phyloP scores from a whole-genome alignment of 768 basidiomycete genomes.

The Polyporus arcularius region DNA sequence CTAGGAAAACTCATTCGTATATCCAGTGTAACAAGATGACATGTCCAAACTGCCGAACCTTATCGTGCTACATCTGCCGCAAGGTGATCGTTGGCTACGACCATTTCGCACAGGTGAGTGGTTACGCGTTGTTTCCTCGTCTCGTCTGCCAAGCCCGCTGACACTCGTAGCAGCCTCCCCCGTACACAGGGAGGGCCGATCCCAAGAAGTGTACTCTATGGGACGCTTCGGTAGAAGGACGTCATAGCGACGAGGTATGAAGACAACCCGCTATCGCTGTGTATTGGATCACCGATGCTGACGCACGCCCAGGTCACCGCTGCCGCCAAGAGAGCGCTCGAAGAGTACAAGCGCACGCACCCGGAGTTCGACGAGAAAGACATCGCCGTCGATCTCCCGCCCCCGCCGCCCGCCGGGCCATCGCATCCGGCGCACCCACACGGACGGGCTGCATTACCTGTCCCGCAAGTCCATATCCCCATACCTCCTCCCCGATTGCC shows the following conservation, averaged over 20 bases:
- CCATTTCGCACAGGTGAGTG: slow-evolving; percentile 62
- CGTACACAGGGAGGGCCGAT: slow-evolving; percentile 23
- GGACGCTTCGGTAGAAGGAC: slow-evolving; percentile 60
- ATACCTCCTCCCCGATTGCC: background rate
- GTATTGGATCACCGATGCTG: background rate
- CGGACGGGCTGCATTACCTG: background rate
- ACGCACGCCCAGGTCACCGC: slow-evolving; percentile 55
- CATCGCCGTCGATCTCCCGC: slow-evolving; percentile 67
- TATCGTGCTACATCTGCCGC: slow-evolving; percentile 87
- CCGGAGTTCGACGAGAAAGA: slow-evolving; percentile 63
- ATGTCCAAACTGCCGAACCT: slow-evolving; percentile 67
- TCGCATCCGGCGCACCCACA: slow-evolving; percentile 1
- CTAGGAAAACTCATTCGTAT: background rate
- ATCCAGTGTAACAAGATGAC: slow-evolving; percentile 90
- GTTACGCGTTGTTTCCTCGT: background rate
- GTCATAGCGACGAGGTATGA: slow-evolving; percentile 66
- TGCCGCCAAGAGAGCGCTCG: slow-evolving; percentile 67
- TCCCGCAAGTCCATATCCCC: background rate
- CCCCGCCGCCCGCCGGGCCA: slow-evolving; percentile 26
- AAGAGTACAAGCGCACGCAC: slow-evolving; percentile 56
- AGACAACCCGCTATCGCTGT: background rate
- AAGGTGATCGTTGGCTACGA: slow-evolving; percentile 73
- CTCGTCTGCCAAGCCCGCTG: slow-evolving; percentile 7
- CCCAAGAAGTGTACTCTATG: slow-evolving; percentile 62
- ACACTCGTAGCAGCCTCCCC: slow-evolving; percentile 24